A percentile compares a stretch with the other conserved stretches of the same genome.
Conservation (phyloP, 345 rosid genomes). For the Eucalyptus tenuipes region DNA sequence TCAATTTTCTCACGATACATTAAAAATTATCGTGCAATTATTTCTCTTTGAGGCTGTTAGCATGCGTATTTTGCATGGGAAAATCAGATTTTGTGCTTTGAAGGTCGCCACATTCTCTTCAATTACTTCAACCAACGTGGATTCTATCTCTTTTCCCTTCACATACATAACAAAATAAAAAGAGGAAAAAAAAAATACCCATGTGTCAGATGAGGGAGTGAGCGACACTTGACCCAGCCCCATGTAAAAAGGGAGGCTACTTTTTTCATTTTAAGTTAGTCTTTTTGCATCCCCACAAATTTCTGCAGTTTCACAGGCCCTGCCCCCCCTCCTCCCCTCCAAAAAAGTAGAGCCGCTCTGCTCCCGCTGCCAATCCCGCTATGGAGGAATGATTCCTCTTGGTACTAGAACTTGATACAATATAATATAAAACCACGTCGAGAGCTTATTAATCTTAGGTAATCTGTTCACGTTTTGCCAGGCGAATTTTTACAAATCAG, state of each 20-base stretch:
- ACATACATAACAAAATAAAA: background rate
- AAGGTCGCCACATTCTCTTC: background rate
- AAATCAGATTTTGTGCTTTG: background rate
- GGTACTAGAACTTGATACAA: background rate
- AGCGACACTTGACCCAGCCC: background rate
- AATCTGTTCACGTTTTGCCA: background rate
- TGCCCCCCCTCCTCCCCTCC: background rate
- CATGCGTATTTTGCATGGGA: background rate
- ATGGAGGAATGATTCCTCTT: background rate
- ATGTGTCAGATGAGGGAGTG: background rate
- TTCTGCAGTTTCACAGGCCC: background rate
- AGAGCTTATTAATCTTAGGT: background rate
- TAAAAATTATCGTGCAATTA: fast-evolving
- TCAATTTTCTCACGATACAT: fast-evolving
- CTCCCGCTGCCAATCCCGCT: background rate
- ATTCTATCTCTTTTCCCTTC: background rate
- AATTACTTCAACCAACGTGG: background rate
- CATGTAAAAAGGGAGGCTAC: background rate
- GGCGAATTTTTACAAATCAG: background rate
- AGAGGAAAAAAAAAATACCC: background rate
- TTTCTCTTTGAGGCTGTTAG: background rate
- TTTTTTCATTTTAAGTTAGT: background rate
- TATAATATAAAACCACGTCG: background rate
- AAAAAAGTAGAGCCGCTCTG: background rate
- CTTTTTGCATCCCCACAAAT: background rate